These are phyloP conservation scores for Tausonia pullulans DNA, from an alignment of 1,284 basidiomycete genomes.

Conservation along the genomic window DNA sequence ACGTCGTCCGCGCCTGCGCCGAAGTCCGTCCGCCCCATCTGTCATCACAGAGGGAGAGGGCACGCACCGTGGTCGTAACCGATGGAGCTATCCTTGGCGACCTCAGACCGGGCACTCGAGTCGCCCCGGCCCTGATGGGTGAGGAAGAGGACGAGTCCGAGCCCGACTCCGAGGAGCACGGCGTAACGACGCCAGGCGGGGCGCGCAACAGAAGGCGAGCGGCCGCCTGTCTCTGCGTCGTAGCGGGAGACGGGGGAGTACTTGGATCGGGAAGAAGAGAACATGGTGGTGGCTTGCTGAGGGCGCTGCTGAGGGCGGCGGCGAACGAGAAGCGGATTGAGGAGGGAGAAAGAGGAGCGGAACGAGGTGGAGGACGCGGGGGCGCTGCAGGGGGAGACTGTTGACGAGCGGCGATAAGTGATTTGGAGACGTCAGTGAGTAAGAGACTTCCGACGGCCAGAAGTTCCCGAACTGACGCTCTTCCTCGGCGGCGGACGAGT, in stretches of 20 bases:
- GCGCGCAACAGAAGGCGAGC: not conserved
- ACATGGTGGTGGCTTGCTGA: no score
- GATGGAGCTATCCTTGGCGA: not conserved
- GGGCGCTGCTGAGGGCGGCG: no score
- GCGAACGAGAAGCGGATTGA: no score
- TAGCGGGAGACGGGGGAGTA: not conserved
- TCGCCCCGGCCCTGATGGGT: constrained; percentile 5
- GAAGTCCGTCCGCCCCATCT: constrained; percentile 22
- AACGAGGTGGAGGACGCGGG: no score
- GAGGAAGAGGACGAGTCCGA: constrained; percentile 21
- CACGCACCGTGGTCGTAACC: constrained; percentile 4
- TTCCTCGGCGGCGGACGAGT: no score
- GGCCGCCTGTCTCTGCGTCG: constrained; percentile 9
- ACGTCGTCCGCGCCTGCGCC: not conserved
- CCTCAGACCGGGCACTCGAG: not conserved
- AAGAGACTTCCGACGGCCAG: no score
- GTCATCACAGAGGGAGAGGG: not conserved
- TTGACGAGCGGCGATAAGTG: no score
- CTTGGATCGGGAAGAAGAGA: not conserved
- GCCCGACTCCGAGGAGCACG: constrained; percentile 21
- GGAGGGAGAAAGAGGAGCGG: no score
- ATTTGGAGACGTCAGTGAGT: no score
- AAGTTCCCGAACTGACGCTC: no score
- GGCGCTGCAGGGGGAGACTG: no score
- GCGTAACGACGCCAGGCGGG: constrained; percentile 29